Conservation (phyloP, 495 filamentous ascomycete species). For the Geopyxis carbonaria region DNA sequence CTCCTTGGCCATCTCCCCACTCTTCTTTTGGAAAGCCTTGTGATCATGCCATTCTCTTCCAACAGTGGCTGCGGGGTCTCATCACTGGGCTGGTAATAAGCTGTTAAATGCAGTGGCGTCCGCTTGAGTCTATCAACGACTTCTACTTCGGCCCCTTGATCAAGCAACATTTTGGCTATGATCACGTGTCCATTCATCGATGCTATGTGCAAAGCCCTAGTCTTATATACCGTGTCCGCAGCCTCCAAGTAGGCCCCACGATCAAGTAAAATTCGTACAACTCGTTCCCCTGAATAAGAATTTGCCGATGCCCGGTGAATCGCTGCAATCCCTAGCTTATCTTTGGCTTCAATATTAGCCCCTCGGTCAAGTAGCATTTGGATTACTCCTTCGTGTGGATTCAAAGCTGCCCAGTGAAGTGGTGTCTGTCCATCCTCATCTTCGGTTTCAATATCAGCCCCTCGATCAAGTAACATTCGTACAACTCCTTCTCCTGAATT, state of each 20-base stretch:
- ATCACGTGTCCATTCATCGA: neutral
- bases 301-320: conserved; percentile 2
- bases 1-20: no score
- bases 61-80: no score
- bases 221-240: no score
- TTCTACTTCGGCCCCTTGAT: neutral
- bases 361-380: neutral
- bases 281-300: no score
- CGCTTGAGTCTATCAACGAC: neutral
- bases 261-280: no score
- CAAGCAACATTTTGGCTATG: neutral
- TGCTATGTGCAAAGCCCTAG: neutral
- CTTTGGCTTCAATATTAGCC: conserved; percentile 5
- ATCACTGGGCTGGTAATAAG: no score
- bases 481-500: neutral
- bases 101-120: conserved; percentile 5
- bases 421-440: neutral
- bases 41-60: no score
- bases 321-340: conserved; percentile 4
- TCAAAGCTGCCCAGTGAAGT: neutral
- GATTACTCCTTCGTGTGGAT: neutral
- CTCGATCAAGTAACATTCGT: neutral
- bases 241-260: no score
- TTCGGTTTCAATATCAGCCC: neutral
- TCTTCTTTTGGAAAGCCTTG: no score